Evolutionary conservation across 352 stramenopile species (phyloP).

Genomic region (Pythium volutum): DNA sequence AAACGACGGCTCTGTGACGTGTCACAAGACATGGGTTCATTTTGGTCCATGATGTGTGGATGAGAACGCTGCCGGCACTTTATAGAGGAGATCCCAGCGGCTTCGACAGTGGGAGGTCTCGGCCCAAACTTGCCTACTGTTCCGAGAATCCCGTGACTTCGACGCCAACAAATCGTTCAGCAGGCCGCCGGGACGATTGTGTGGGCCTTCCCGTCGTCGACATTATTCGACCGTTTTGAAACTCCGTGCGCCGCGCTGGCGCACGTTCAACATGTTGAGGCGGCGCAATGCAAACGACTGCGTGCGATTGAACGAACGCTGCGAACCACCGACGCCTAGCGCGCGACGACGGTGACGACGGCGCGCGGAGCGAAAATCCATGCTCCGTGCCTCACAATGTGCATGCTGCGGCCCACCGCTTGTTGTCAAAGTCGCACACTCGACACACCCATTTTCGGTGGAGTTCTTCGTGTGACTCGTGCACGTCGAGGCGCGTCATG

Average conservation of each 20-base stretch:
- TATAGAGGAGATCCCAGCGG: too few species aligned
- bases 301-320: conserved; percentile 82
- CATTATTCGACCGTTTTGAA: conserved; percentile 28
- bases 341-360: conserved; percentile 32
- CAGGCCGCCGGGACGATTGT: not conserved
- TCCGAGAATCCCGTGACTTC: too few species aligned
- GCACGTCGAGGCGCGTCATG: conserved; percentile 84
- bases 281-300: conserved; percentile 84
- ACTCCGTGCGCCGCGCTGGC: conserved; percentile 76
- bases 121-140: too few species aligned
- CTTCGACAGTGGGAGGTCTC: too few species aligned
- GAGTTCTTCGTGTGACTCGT: conserved; percentile 80
- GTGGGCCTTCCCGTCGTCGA: not conserved
- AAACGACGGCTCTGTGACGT: not conserved
- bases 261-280: conserved; percentile 84
- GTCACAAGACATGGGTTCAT: not conserved
- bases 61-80: too few species aligned
- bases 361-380: conserved; percentile 69
- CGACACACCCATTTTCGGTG: conserved; percentile 85
- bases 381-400: conserved; percentile 81
- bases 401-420: conserved; percentile 67
- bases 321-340: conserved; percentile 30
- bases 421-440: conserved; percentile 89
- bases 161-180: not conserved
- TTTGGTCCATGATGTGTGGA: too few species aligned